Percentiles rank a stretch among this genome's conserved stretches.
Conservation (phyloP, 495 filamentous ascomycete genomes). For the Lentithecium fluviatile region DNA sequence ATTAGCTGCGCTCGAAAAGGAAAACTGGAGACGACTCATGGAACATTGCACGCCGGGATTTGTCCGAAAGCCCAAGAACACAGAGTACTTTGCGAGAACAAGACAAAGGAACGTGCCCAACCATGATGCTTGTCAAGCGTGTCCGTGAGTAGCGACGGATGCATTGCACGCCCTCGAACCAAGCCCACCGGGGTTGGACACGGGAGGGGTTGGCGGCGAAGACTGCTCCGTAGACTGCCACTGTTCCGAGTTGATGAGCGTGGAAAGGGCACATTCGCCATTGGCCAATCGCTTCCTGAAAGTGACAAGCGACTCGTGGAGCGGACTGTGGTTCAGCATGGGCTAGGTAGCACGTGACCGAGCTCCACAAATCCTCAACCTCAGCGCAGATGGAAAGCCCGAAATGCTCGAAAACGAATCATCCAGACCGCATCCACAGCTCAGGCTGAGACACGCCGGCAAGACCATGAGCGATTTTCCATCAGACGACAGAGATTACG, state of each 20-base stretch:
- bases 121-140: conserved; percentile 24
- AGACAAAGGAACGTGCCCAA: conserved; percentile 24
- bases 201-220: conserved; percentile 21
- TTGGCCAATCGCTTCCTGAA: conserved; percentile 34
- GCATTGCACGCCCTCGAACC: conserved; percentile 22
- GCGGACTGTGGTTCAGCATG: conserved; percentile 28
- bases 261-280: conserved; percentile 7
- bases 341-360: conserved; percentile 28
- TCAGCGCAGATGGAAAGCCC: conserved; percentile 22
- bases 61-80: conserved; percentile 23
- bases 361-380: conserved; percentile 32
- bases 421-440: conserved; percentile 17
- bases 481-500: conserved; percentile 32
- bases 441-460: conserved; percentile 33
- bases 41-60: conserved; percentile 23
- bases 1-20: conserved; percentile 32
- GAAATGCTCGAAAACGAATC: conserved; percentile 29
- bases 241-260: conserved; percentile 33
- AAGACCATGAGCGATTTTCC: conserved; percentile 37
- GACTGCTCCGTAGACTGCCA: conserved; percentile 9
- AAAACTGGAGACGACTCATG: conserved; percentile 27
- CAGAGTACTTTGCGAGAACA: conserved; percentile 6
- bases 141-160: conserved; percentile 14
- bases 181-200: conserved; percentile 22
- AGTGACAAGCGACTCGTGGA: conserved; percentile 29